Evolutionary conservation across 345 rosid species (phyloP).

Genomic region (Salix suchowensis): DNA sequence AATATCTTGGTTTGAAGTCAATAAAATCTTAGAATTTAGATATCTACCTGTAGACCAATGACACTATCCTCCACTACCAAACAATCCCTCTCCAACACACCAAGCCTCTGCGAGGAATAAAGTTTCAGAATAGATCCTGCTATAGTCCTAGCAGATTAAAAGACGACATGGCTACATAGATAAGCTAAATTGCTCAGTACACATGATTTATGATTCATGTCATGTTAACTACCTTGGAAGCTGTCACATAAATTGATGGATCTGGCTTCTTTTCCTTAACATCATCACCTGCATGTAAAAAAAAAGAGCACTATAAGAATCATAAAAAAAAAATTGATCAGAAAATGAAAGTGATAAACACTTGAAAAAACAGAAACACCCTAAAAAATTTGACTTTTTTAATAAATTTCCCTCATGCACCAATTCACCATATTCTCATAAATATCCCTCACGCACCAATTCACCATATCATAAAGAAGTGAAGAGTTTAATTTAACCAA

Average conservation of each 20-base stretch:
- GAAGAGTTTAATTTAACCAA: background rate
- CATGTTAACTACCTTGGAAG: slow-evolving; percentile 50
- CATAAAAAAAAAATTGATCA: background rate
- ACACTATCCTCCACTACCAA: slow-evolving; percentile 94
- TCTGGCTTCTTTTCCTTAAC: slow-evolving; percentile 96
- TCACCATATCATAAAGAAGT: background rate
- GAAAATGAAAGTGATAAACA: background rate
- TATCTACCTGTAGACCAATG: slow-evolving; percentile 70
- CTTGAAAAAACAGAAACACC: background rate
- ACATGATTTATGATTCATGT: background rate
- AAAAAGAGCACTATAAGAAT: background rate
- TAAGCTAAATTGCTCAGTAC: background rate
- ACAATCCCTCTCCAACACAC: slow-evolving; percentile 69
- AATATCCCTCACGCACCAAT: background rate
- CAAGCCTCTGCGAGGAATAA: slow-evolving; percentile 52
- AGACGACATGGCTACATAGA: background rate
- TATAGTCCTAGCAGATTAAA: background rate
- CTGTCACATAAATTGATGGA: slow-evolving; percentile 78
- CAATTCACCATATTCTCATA: background rate
- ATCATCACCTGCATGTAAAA: slow-evolving; percentile 63
- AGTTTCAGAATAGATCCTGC: background rate
- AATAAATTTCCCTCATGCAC: background rate
- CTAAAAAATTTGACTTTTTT: background rate
- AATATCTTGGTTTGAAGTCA: no score
- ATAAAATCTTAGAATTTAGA: background rate